Percentiles rank a stretch among this genome's conserved stretches.
phyloP scores from a whole-genome alignment of 1,284 basidiomycete genomes.

The Bondarzewia mesenterica region DNA sequence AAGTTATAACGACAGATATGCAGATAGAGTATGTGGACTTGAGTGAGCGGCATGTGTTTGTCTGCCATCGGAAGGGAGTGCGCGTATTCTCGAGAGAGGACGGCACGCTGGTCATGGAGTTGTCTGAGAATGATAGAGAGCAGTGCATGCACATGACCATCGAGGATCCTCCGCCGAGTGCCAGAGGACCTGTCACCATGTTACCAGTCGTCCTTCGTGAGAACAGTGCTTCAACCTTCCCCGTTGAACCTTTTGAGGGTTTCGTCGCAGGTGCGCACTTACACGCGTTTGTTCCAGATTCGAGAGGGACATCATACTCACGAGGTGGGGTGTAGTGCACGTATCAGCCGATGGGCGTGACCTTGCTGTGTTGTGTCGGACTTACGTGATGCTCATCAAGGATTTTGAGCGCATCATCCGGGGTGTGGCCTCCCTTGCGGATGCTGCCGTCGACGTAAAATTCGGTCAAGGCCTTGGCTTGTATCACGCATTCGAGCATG shows the following conservation, averaged over 20 bases:
- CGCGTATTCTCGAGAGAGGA: slow-evolving; percentile 46
- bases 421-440: slow-evolving; percentile 22
- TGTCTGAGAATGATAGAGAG: slow-evolving; percentile 24
- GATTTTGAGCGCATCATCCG: slow-evolving; percentile 39
- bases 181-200: slow-evolving; percentile 18
- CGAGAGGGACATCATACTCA: not conserved
- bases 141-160: slow-evolving; percentile 1
- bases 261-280: too few relatives aligned
- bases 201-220: not conserved
- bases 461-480: slow-evolving; percentile 9
- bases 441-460: slow-evolving; percentile 29
- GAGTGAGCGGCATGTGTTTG: slow-evolving; percentile 46
- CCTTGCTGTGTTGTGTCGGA: slow-evolving; percentile 39
- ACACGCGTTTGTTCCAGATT: not conserved
- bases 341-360: slow-evolving; percentile 50
- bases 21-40: slow-evolving; percentile 61
- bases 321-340: slow-evolving; percentile 37
- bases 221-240: not conserved
- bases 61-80: slow-evolving; percentile 42
- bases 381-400: slow-evolving; percentile 41
- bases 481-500: slow-evolving; percentile 49
- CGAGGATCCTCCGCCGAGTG: not conserved
- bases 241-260: not conserved
- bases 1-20: slow-evolving; percentile 22
- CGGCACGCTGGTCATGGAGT: slow-evolving; percentile 33